A percentile compares a stretch with the other conserved stretches of the same genome.
phyloP scores from a whole-genome alignment of 2,329 filamentous ascomycete genomes.

The Aaosphaeria pasadenensis region DNA sequence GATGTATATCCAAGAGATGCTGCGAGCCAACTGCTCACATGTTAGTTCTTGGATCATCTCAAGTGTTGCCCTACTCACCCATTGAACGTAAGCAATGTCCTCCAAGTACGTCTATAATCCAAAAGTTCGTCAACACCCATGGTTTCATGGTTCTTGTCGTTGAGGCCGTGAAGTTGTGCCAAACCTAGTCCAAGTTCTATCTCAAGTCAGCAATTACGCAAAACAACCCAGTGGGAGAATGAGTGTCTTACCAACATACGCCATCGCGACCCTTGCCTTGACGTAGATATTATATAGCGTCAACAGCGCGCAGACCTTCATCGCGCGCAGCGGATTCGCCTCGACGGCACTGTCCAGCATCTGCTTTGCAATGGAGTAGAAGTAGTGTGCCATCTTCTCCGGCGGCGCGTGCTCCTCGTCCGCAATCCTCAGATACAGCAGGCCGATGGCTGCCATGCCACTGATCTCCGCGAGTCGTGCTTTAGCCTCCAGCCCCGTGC shows the following conservation, averaged over 20 bases:
- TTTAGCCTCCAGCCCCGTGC: background rate
- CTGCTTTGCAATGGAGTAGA: conserved; percentile 13
- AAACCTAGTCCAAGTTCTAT: conserved; percentile 15
- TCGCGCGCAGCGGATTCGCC: conserved; percentile 12
- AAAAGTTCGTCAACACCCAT: conserved; percentile 4
- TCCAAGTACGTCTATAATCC: conserved; percentile 12
- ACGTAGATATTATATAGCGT: conserved; percentile 18
- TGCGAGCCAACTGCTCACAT: conserved; percentile 11
- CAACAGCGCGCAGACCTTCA: conserved; percentile 17
- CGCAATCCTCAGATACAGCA: conserved; percentile 7
- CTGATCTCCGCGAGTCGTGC: conserved; percentile 11
- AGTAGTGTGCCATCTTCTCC: conserved; percentile 11
- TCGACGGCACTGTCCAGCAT: conserved; percentile 14
- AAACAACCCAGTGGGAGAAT: background rate
- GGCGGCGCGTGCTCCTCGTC: conserved; percentile 6
- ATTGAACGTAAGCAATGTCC: conserved; percentile 11
- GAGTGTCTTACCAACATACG: conserved; percentile 12
- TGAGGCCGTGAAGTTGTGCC: conserved; percentile 6
- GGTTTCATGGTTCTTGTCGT: background rate
- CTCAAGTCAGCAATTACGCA: background rate
- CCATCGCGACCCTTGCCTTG: conserved; percentile 13
- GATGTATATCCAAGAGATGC: conserved; percentile 12
- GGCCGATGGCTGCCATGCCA: conserved; percentile 15
- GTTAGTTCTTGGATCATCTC: background rate
- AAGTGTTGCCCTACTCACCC: conserved; percentile 1